Base-by-base conservation (phyloP, 306 rosid species). In the Pyrus pyrifolia region DNA sequence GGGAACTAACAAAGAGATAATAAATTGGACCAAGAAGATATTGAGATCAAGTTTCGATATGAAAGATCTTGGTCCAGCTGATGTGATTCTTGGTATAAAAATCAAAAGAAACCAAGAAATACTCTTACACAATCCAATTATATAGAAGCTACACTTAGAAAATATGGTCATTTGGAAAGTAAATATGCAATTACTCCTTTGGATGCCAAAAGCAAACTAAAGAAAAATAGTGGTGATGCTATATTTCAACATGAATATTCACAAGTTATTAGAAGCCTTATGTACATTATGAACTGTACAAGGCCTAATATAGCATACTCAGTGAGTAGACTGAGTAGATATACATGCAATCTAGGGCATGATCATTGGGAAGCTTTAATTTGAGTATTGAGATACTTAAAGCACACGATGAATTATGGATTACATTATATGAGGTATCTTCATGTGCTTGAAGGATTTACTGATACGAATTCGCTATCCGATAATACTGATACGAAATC, bases 391-490 rank as follows among this genome's bases (percentile, higher is more conserved):
- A 22, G 58, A 15, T 67, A 76, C 18, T 3, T 68, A 18, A 67
- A 68, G 12, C 19, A 77, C 29, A 68, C 61, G 0, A 4, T 33
- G 2, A 13, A 58, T 8, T 76, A 67, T 17, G 55, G 59, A 38
- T 11, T 68, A 22, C 80, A 77, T 42, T 77, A 77, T 21, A 67
- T 18, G 0, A 68, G 5, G 12, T 68, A 68, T 77, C 80, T 35
- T 21, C 6, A 0, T 9, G 62, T 77, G 4, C 25, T 77, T 0
- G 21, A 58, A 19, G n/a, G 80, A 12, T 77, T 55, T 27, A 38
- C 45, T 53, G 69, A 68, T 77, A 35, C 22, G 1, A 68, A 68
- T 44, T 77, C 35, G 68, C 42, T 68, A 13, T 55, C 46, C 12
- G 6, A 8, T 21, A 14, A 1, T 2, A 21, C 10, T 8, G 52